Base-by-base conservation (phyloP, 2,329 filamentous ascomycete genomes). In the Diaporthe sp. region DNA sequence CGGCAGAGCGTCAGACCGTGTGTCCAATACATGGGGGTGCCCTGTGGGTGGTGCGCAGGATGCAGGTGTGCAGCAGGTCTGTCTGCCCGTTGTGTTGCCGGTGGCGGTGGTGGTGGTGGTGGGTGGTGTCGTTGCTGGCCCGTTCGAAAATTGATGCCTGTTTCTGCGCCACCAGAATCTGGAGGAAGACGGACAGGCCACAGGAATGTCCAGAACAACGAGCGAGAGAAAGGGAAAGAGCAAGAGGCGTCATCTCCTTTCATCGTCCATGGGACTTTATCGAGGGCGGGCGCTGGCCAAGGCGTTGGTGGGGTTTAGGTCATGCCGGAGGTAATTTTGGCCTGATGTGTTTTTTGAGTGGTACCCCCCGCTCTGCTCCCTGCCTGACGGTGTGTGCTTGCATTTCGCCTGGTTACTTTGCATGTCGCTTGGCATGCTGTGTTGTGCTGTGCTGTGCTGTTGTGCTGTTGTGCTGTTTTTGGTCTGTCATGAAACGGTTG, bases 371-470 rank as follows among this genome's bases (percentile, higher is more conserved):
- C 44, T 27, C 17, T 37, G 32, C 22, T 51, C 30, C 32, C 19
- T 66, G 44, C 32, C 44, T 32, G 37, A n/a, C 19, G 27, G 22
- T 22, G 35, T 42, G 32, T 32, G 50, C 55, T n/a, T 70, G 70
- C 68, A 69, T 73, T 53, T 73, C 50, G 70, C n/a, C n/a, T n/a
- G n/a, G n/a, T 44, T 59, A 32, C 50, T 73, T 53, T 63, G 61
- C 55, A 27, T 51, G 42, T 51, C 42, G n/a, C 27, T 32, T 25
- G 17, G 58, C 37, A 47, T 35, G 50, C 5, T 30, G 35, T 42
- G 25, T 30, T 56, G 50, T 44, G 30, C 2, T 19, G 42, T 47
- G 25, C 39, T 47, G 59, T 56, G 50, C 37, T 44, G 42, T 37
- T 37, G 35, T 37, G 35, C 37, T 32, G 22, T 9, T 39, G 59